Evolutionary conservation across 208 protist species (phyloP), one percentile per base, ranked within the genome.

Genomic region (Tritrichomonas foetus): DNA sequence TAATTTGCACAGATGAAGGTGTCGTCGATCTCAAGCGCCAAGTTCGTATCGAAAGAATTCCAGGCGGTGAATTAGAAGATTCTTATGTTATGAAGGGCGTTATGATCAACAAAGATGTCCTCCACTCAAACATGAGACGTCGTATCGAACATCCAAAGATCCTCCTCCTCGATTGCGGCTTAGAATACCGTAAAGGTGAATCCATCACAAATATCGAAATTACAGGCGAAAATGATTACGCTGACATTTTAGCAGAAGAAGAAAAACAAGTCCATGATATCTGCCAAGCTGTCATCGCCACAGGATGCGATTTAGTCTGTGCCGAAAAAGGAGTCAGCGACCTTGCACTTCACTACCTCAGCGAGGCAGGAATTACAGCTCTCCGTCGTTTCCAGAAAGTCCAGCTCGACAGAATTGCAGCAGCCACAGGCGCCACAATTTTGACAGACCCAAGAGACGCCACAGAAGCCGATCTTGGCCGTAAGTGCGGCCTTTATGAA

Each of bases 111-210:
- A 99, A 99, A 97, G 99, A 99, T 95, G 97, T 99, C 95, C 98
- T 98, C 33, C 99, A 99, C 96, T 95, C 98, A 14, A 98, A 99
- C 95, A 99, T 99, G 95, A 80, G 93, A 69, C 96, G 98, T 93
- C 94, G 95, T 66, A 99, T 99, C 95, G 97, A 99, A 94, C 99
- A 99, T 95, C 99, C 99, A 61, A 96, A 98, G 94, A 98, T 99
- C 66, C 74, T 99, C 0, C 97, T 99, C 27, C 97, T 99, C 36
- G 99, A 99, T 95, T 99, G 97, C 96, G 96, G 98, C 1, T 96
- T 99, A 25, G 99, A 99, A 97, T 99, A 99, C 96, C 99, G 99
- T 95, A 99, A 99, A 97, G 98, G 98, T 22, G 98, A 99, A 96
- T 98, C 97, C 50, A 95, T 98, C 84, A 99, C 99, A 94, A 99